Base-by-base conservation (phyloP, 1,139 yeast genomes). In the Geotrichum europaeum region DNA sequence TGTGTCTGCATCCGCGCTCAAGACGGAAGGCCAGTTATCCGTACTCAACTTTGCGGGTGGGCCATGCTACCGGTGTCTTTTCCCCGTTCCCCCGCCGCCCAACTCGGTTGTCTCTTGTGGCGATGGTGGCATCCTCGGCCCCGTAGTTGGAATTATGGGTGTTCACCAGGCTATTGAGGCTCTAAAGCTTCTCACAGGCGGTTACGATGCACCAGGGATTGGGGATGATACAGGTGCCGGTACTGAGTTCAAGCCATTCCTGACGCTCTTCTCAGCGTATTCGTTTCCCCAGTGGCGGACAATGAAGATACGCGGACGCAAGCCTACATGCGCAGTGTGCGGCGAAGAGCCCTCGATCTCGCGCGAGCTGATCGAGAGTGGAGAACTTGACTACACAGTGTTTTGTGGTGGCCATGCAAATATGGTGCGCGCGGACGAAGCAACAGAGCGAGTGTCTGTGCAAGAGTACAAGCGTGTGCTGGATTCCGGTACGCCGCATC, bases 51-150 rank as follows among this genome's bases (percentile, higher is more conserved):
- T 79, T 69, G 76, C 79, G 47, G 64, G 66, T 3, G 97, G 97
- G 0, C 99, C 99, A 0, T 95, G 99, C 72, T 95, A 95, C 70
- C 78, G 99, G 64, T 95, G 99, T 70, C 84, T 92, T 72, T 90
- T 89, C 67, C 98, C 99, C 0, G 77, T 76, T 13, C 97, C 99
- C 0, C 97, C 99, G 0, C 85, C 95, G 0, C 88, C 96, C 0
- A 85, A 83, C 60, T 79, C 89, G 1, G 91, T 92, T 0, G 82
- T 92, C 0, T 82, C 96, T 0, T 95, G 99, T 69, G 84, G 90
- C 10, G 98, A 91, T 72, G 96, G 96, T 2, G 99, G 99, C 3
- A 96, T 95, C 0, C 74, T 95, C 25, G 99, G 99, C 0, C 97
- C 99, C 0, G 95, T 94, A 6, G 96, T 95, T 56, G 99, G 99